Percentiles rank a stretch among this genome's conserved stretches.
phyloP scores from a whole-genome alignment of 352 stramenopile species.

The Phytophthora melonis region DNA sequence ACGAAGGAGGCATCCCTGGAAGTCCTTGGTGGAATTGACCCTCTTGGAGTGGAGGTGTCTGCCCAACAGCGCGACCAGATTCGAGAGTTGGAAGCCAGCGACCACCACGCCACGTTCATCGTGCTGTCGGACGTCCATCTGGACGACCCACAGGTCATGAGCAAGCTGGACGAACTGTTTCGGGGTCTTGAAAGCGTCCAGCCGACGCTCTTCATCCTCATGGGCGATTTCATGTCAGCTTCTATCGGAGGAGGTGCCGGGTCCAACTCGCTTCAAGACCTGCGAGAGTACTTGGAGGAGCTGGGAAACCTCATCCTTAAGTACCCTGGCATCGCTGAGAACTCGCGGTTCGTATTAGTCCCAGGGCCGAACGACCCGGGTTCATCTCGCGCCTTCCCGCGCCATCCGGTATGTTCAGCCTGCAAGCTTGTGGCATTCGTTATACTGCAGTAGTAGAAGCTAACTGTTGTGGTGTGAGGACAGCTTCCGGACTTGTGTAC shows the following conservation, averaged over 20 bases:
- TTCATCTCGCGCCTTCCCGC: constrained; percentile 81
- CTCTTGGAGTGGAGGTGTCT: constrained; percentile 86
- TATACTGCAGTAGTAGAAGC: background rate
- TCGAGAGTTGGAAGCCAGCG: constrained; percentile 73
- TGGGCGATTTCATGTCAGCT: constrained; percentile 94
- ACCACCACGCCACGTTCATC: constrained; percentile 93
- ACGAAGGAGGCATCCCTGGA: constrained; percentile 74
- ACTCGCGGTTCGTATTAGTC: constrained; percentile 93
- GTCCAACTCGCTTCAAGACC: constrained; percentile 77
- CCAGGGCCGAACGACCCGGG: constrained; percentile 93
- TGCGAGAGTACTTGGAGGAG: constrained; percentile 91
- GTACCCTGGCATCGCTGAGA: constrained; percentile 80
- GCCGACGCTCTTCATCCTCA: constrained; percentile 92
- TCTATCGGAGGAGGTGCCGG: constrained; percentile 76
- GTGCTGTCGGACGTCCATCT: constrained; percentile 95
- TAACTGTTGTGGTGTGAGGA: constrained; percentile 4
- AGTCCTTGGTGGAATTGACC: constrained; percentile 82
- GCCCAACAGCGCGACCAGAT: constrained; percentile 86
- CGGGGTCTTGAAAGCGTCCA: constrained; percentile 82
- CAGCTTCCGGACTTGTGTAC: constrained; percentile 80
- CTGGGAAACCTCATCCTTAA: constrained; percentile 92
- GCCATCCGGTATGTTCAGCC: constrained; percentile 62
- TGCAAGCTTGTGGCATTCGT: background rate
- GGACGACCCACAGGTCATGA: constrained; percentile 92
- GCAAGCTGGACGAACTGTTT: constrained; percentile 92